Percentiles rank a stretch among this genome's conserved stretches.
Evolutionary conservation across 108 stramenopile genomes (phyloP).

Genomic region (Skeletonema grethae): DNA sequence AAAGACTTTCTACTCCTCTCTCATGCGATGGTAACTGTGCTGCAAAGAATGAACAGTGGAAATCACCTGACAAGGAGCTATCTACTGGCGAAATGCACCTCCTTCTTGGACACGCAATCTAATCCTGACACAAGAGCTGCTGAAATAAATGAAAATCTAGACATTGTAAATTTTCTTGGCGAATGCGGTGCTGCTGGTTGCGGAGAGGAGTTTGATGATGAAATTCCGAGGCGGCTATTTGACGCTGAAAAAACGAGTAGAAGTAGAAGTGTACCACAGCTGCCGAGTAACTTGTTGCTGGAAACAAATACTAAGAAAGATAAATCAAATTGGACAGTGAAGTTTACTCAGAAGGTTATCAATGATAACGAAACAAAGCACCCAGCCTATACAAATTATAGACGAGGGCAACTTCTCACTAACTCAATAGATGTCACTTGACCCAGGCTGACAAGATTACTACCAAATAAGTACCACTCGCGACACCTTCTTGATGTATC

Average conservation of each 20-base stretch:
- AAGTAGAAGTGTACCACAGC: background rate
- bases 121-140: background rate
- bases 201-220: conserved; percentile 16
- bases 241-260: background rate
- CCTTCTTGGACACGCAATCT: conserved; percentile 18
- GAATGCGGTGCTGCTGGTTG: conserved; percentile 15
- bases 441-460: too few relatives aligned
- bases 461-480: too few relatives aligned
- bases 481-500: too few relatives aligned
- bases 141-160: background rate
- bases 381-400: background rate
- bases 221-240: conserved; percentile 17
- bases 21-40: background rate
- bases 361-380: background rate
- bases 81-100: conserved; percentile 7
- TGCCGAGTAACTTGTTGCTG: background rate
- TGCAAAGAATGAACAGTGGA: conserved; percentile 16
- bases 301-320: background rate
- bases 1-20: conserved; percentile 25
- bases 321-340: conserved; percentile 2
- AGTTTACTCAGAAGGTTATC: conserved; percentile 9
- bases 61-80: conserved; percentile 25
- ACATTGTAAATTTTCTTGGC: background rate
- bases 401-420: background rate
- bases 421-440: too few relatives aligned